phyloP scores from a whole-genome alignment of 2,329 filamentous ascomycete species.

The Aspergillus hiratsukae region DNA sequence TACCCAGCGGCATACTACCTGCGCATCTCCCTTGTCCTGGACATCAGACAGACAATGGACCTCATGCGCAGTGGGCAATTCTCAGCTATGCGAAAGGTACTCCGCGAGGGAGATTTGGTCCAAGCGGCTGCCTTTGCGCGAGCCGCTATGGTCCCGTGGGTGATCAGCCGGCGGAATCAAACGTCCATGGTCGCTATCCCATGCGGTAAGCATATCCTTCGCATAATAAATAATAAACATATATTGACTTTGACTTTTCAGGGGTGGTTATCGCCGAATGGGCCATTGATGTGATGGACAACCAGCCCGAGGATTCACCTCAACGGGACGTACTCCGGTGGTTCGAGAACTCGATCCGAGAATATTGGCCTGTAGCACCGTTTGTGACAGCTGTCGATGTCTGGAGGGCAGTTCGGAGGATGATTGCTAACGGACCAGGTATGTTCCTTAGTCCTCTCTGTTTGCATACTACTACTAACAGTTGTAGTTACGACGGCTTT shows the following conservation, averaged over 20 bases:
- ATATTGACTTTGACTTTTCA: neutral
- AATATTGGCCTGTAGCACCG: neutral
- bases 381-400: neutral
- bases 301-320: neutral
- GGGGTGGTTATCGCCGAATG: neutral
- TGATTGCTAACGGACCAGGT: neutral
- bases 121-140: neutral
- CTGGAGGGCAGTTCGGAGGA: neutral
- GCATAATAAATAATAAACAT: fast-evolving
- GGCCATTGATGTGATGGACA: neutral
- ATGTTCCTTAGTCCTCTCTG: neutral
- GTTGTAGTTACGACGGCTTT: neutral
- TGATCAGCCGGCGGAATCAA: neutral
- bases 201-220: neutral
- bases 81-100: neutral
- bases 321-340: neutral
- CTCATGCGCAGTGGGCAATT: neutral
- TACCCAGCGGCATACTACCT: neutral
- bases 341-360: neutral
- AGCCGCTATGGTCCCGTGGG: neutral
- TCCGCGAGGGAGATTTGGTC: neutral
- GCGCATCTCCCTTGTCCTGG: neutral
- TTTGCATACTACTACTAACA: neutral
- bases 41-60: neutral
- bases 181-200: neutral